A percentile compares a stretch with the other conserved stretches of the same genome.
Evolutionary conservation across 2,329 filamentous ascomycete genomes (phyloP).

Genomic region (Diatrype stigma): DNA sequence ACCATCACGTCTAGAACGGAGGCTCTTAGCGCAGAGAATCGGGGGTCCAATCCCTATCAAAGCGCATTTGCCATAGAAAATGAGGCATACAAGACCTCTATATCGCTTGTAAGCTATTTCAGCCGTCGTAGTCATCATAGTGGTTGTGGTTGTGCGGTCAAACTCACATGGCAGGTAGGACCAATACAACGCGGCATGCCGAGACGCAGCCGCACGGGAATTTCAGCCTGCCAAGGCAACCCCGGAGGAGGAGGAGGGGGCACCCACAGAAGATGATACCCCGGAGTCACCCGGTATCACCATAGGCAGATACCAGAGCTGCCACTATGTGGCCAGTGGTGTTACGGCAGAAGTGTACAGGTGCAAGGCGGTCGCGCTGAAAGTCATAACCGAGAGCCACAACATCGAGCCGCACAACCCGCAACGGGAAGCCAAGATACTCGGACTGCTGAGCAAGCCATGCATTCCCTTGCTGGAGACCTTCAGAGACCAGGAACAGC

Average conservation of each 20-base stretch:
- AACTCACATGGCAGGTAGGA: constrained; percentile 38
- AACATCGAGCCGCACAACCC: constrained; percentile 81
- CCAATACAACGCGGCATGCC: constrained; percentile 49
- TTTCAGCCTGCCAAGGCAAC: constrained; percentile 21
- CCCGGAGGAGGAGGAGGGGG: too few relatives aligned
- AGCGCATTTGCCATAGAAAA: constrained; percentile 64
- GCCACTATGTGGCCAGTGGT: constrained; percentile 58
- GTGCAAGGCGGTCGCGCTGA: constrained; percentile 63
- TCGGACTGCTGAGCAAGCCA: constrained; percentile 53
- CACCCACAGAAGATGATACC: constrained; percentile 1
- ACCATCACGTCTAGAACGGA: constrained; percentile 19
- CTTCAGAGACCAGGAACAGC: constrained; percentile 66
- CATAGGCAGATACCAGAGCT: constrained; percentile 52
- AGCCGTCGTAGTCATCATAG: too few relatives aligned
- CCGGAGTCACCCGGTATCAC: constrained; percentile 32
- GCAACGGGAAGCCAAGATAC: constrained; percentile 71
- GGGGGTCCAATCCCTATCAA: constrained; percentile 22
- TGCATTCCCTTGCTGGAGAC: constrained; percentile 67
- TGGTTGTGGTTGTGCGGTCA: too few relatives aligned
- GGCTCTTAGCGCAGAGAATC: constrained; percentile 15
- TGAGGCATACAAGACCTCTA: constrained; percentile 54
- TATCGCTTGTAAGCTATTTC: constrained; percentile 48
- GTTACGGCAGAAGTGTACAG: constrained; percentile 82
- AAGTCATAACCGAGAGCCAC: constrained; percentile 73
- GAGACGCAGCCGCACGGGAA: constrained; percentile 22